phyloP scores from a whole-genome alignment of 1,284 basidiomycete species.

The Fomitopsis schrenkii region DNA sequence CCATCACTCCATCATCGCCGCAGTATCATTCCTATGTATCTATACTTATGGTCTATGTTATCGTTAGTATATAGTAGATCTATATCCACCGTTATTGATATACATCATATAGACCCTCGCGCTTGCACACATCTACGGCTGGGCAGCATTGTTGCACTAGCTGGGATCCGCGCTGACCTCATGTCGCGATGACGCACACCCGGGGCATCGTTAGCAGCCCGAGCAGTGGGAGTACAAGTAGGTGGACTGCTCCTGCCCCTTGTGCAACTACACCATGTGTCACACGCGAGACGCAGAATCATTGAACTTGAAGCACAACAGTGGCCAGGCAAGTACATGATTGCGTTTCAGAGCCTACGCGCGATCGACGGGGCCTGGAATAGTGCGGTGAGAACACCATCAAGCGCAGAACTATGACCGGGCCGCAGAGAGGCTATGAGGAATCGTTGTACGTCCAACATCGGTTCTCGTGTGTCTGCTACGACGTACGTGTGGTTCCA shows the following conservation, averaged over 20 bases:
- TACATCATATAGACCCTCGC: background rate
- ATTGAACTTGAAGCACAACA: background rate
- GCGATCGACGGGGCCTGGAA: background rate
- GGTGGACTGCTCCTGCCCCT: background rate
- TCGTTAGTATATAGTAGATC: background rate
- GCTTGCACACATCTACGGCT: background rate
- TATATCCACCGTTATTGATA: background rate
- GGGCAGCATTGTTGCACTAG: background rate
- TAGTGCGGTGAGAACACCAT: background rate
- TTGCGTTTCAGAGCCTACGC: background rate
- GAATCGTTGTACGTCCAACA: background rate
- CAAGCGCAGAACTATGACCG: background rate
- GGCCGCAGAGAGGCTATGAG: background rate
- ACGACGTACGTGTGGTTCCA: too few relatives aligned
- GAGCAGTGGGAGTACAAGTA: background rate
- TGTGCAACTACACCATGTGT: background rate
- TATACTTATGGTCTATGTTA: background rate
- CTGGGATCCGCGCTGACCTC: background rate
- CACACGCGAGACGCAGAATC: background rate
- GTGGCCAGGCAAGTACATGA: background rate
- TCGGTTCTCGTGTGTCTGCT: too few relatives aligned
- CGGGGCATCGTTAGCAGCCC: background rate
- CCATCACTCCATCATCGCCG: background rate
- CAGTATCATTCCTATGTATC: background rate
- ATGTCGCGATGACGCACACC: background rate